phyloP scores from a whole-genome alignment of 2,329 filamentous ascomycete species.

The Sclerotinia spermophila region DNA sequence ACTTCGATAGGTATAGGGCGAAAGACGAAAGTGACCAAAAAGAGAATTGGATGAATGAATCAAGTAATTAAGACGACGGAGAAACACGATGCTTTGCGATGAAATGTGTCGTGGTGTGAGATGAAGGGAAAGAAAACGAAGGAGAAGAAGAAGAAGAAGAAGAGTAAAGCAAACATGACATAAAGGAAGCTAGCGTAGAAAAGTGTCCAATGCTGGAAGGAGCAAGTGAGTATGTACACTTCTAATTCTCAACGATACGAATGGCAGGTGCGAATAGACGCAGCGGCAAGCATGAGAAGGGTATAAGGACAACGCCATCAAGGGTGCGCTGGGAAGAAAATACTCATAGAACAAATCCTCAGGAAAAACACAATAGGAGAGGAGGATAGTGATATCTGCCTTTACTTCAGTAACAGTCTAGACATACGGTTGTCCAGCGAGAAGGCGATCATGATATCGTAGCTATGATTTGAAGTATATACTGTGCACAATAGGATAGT shows the following conservation, averaged over 20 bases:
- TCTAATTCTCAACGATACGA: neutral
- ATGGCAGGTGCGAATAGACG: neutral
- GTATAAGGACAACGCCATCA: neutral
- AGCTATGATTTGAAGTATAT: neutral
- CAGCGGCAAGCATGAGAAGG: no score
- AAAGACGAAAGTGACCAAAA: constrained; percentile 15
- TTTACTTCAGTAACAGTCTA: neutral
- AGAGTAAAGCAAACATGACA: constrained; percentile 1
- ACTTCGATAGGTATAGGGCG: constrained; percentile 10
- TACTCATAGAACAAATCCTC: neutral
- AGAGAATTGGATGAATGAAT: constrained; percentile 10
- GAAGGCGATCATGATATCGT: neutral
- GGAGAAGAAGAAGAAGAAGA: constrained; percentile 12
- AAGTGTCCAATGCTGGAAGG: neutral
- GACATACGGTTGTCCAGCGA: neutral
- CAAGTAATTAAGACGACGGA: neutral
- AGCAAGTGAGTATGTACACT: neutral
- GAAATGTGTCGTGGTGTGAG: neutral
- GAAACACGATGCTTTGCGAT: constrained; percentile 7
- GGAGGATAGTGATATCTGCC: no score
- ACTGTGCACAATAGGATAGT: neutral
- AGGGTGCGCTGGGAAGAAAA: neutral
- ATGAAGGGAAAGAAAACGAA: constrained; percentile 14
- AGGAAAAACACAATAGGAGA: neutral
- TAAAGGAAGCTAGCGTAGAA: neutral